Base-by-base conservation (phyloP, 1,284 basidiomycete genomes). In the Xerocomus alliaceus region DNA sequence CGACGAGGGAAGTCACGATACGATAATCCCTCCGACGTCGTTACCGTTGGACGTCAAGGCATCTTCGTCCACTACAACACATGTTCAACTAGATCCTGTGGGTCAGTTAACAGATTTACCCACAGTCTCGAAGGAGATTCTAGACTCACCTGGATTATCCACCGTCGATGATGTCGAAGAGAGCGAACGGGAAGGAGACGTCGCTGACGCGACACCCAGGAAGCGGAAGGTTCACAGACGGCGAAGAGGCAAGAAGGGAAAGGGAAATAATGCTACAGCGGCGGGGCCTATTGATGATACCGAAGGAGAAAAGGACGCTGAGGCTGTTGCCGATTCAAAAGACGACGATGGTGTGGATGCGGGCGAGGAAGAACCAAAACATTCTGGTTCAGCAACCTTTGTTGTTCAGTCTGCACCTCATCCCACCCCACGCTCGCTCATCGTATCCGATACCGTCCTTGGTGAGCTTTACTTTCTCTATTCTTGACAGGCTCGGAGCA, bases 391-490 rank as follows among this genome's bases (percentile, higher is more conserved):
- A 12, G 28, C 60, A 44, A 62, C 60, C 20, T 44, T 78, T 46
- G 32, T 78, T 15, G 58, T 76, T n/a, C 69, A 73, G 47, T 65
- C 66, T 35, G 58, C 62, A 17, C 63, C 58, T 13, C 65, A 64
- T 15, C 48, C 57, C 13, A 32, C 58, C 11, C 51, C 69, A 24
- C 71, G 83, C 17, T 85, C 85, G 1, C 73, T 89, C 46, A 72
- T 87, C 6, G 90, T 95, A 10, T 93, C 93, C 2, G 93, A 95
- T 58, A 85, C 83, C 2, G 81, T 95, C 51, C 84, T 95, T 48
- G 93, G 93, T 93, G 71, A 70, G 86, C 73, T 47, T 54, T 20
- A 3, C 39, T 29, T 5, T 52, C 46, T 54, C 29, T 29, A 28
- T 56, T 41, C 15, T 32, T 48, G 35, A 22, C 34, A 31, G 35